Conservation (phyloP, 106 monocot species). For the Allium fistulosum region DNA sequence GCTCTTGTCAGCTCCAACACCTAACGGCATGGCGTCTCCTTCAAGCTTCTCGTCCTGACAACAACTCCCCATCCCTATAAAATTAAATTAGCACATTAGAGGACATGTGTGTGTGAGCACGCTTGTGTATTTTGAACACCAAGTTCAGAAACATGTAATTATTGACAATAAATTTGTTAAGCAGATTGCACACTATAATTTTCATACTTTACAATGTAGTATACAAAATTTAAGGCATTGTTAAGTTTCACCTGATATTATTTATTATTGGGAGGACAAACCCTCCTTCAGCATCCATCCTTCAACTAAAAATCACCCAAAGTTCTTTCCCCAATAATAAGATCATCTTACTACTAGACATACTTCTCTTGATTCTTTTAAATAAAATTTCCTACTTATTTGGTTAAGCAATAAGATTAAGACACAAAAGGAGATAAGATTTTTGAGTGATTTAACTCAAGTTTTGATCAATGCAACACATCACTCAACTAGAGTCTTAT, state of each 20-base stretch:
- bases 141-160: not conserved
- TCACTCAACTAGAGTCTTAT: no score
- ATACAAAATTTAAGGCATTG: not conserved
- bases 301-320: not conserved
- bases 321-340: not conserved
- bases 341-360: not conserved
- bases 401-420: no score
- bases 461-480: not conserved
- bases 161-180: not conserved
- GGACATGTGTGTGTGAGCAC: not conserved
- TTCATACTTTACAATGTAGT: not conserved
- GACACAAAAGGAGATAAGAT: not conserved
- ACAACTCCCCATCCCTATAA: constrained; percentile 9
- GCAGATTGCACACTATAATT: not conserved
- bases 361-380: not conserved
- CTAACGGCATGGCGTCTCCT: constrained; percentile 3
- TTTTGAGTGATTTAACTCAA: not conserved
- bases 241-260: not conserved
- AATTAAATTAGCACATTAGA: not conserved
- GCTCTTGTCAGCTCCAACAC: not conserved
- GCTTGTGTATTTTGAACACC: not conserved
- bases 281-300: not conserved
- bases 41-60: constrained; percentile 7
- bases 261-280: no score
- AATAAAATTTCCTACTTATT: not conserved